phyloP scores from a whole-genome alignment of 352 stramenopile genomes.

The Pythium dissotocum region DNA sequence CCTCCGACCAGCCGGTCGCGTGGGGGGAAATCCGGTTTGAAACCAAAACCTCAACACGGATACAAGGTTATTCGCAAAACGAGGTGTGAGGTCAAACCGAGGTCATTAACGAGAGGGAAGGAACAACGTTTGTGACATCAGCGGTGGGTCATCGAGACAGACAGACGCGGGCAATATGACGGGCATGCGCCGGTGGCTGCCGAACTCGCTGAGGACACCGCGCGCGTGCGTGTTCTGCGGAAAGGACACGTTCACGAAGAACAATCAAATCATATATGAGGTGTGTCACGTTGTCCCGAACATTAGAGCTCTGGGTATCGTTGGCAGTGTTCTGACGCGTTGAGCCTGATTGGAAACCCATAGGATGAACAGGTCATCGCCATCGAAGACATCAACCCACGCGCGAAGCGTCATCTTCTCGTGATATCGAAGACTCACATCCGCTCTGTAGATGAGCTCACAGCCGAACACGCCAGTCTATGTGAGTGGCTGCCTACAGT shows the following conservation, averaged over 20 bases:
- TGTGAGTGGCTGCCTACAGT: conserved; percentile 30
- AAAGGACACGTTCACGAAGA: conserved; percentile 40
- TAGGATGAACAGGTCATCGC: conserved; percentile 64
- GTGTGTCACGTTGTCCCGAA: conserved; percentile 19
- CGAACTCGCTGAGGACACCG: conserved; percentile 1
- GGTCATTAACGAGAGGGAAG: conserved; percentile 7
- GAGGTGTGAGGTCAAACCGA: conserved; percentile 22
- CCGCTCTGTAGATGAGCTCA: conserved; percentile 49
- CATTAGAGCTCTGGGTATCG: neutral
- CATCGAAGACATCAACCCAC: conserved; percentile 61
- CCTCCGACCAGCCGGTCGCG: neutral
- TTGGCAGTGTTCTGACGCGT: neutral
- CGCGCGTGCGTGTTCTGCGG: conserved; percentile 60
- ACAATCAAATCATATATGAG: conserved; percentile 62
- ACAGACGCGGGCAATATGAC: neutral
- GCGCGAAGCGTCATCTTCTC: conserved; percentile 53
- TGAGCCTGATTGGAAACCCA: neutral
- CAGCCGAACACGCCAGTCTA: conserved; percentile 37
- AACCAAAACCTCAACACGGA: conserved; percentile 18
- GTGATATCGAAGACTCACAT: conserved; percentile 71
- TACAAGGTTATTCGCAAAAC: conserved; percentile 21
- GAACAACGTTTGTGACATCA: neutral
- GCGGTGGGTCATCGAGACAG: neutral
- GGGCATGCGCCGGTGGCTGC: conserved; percentile 18
- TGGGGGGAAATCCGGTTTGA: neutral